These are phyloP conservation scores for Hyaloscypha hepaticicola DNA, from an alignment of 495 filamentous ascomycete genomes.

Conservation along the genomic window DNA sequence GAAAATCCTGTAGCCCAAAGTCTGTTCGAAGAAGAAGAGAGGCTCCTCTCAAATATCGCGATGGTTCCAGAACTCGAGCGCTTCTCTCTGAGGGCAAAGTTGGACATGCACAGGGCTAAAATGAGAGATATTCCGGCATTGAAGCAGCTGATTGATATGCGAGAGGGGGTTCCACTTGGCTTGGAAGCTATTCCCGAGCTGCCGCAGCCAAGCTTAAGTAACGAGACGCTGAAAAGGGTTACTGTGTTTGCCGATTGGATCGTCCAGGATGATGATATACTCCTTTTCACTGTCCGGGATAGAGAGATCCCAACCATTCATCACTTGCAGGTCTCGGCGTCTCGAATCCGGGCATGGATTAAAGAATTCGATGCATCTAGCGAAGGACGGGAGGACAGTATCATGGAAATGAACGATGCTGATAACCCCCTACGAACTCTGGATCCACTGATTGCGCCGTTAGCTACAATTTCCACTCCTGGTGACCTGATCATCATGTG, in stretches of 20 bases:
- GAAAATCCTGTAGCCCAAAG: background rate
- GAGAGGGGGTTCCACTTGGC: slow-evolving; percentile 5
- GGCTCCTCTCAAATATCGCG: background rate
- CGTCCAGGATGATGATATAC: too few species aligned
- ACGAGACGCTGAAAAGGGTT: background rate
- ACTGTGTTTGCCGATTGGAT: background rate
- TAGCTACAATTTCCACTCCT: background rate
- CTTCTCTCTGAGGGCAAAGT: background rate
- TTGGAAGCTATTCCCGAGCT: background rate
- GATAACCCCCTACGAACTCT: slow-evolving; percentile 4
- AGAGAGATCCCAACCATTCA: too few species aligned
- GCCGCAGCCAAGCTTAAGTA: background rate
- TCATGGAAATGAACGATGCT: background rate
- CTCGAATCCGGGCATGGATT: background rate
- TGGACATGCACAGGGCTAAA: background rate
- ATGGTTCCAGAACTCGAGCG: background rate
- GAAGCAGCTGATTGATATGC: slow-evolving; percentile 2
- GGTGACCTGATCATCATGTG: slow-evolving; percentile 12
- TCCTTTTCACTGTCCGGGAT: too few species aligned
- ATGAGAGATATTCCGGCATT: background rate
- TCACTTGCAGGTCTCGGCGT: background rate
- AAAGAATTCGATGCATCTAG: too few species aligned
- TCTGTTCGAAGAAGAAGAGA: slow-evolving; percentile 1
- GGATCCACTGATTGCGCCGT: background rate
- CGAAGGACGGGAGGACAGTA: background rate